Percentiles rank a stretch among this genome's conserved stretches.
Conservation (phyloP, 1,284 basidiomycete species). For the Rhodotorula sp. region DNA sequence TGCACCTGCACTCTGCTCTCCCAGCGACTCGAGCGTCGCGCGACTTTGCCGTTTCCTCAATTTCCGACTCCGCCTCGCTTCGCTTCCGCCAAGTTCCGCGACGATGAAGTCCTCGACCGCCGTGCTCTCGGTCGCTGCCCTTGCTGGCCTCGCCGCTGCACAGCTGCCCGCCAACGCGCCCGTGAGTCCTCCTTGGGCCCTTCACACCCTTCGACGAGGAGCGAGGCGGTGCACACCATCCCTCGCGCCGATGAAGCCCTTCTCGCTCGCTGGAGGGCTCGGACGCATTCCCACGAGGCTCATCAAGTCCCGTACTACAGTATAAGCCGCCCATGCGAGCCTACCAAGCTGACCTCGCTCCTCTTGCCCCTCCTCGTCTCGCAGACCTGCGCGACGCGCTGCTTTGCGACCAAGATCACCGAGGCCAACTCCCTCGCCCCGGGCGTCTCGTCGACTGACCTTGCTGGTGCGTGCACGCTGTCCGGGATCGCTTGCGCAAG, state of each 20-base stretch:
- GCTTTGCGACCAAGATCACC: conserved; percentile 31
- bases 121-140: not conserved
- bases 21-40: no score
- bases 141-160: conserved; percentile 1
- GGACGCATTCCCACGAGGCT: no score
- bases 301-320: no score
- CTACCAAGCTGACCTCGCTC: not conserved
- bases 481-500: not conserved
- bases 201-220: not conserved
- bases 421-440: conserved; percentile 29
- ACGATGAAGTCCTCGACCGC: conserved; percentile 8
- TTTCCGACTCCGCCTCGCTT: not conserved
- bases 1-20: not conserved
- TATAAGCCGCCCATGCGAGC: no score
- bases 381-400: conserved; percentile 20
- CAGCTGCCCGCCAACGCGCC: conserved; percentile 14
- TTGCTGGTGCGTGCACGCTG: conserved; percentile 15
- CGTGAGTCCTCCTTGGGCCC: not conserved
- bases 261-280: no score
- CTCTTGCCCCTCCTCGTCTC: not conserved
- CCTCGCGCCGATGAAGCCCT: no score
- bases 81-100: not conserved
- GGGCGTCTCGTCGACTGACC: conserved; percentile 7
- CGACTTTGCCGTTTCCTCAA: no score
- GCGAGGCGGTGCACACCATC: no score